phyloP scores from a whole-genome alignment of 495 filamentous ascomycete species.

The Patellaria atrata region DNA sequence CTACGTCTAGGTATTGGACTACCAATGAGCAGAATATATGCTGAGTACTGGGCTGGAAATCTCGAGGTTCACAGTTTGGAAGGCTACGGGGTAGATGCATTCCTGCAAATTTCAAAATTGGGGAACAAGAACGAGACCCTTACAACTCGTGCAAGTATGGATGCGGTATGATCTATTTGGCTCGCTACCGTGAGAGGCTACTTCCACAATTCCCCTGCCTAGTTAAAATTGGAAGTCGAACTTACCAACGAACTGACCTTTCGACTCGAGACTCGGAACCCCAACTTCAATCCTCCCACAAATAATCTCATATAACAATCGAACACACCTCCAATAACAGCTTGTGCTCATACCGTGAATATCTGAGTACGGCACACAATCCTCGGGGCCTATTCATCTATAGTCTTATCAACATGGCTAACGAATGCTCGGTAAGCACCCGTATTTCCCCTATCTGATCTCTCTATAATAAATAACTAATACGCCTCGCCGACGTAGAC shows the following conservation, averaged over 20 bases:
- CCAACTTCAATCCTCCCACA: background rate
- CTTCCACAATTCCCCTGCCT: background rate
- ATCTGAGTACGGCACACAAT: no score
- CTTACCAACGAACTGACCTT: background rate
- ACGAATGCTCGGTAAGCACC: no score
- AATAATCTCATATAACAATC: background rate
- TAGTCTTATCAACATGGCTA: no score
- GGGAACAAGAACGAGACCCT: conserved; percentile 98
- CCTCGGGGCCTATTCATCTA: no score
- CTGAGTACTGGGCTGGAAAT: conserved; percentile 96
- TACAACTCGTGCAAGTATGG: conserved; percentile 73
- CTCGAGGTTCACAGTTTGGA: conserved; percentile 86
- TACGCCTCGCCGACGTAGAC: no score
- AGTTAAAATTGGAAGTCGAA: background rate
- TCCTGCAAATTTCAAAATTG: conserved; percentile 90
- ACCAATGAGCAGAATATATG: conserved; percentile 87
- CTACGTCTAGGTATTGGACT: conserved; percentile 86
- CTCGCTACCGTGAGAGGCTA: background rate
- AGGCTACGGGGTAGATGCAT: conserved; percentile 91
- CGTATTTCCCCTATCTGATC: no score
- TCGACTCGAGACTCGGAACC: background rate
- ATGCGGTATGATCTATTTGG: conserved; percentile 50
- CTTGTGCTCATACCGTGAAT: no score
- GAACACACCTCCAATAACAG: no score
- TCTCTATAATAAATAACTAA: no score